Evolutionary conservation across 108 stramenopile species (phyloP), one percentile per base, ranked within the genome.

Genomic region (Cylindrotheca fusiformis): DNA sequence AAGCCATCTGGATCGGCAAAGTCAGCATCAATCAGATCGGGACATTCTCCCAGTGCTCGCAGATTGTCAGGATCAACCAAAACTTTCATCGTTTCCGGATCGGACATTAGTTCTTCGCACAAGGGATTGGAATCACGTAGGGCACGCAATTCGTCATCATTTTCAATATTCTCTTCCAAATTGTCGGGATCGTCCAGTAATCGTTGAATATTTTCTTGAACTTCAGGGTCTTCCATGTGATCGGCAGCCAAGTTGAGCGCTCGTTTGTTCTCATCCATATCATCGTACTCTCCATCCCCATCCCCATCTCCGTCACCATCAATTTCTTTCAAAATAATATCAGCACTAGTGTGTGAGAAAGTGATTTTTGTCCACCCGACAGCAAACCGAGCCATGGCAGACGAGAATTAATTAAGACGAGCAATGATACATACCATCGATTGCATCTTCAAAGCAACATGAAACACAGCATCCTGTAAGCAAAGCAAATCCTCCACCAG

Each of bases 221-320:
- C 72, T 52, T 78, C 75, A 29, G 81, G 81, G 46, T 78, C 75
- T 66, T 82, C 81, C 67, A 82, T 68, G 30, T 78, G 65, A 62
- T 82, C 81, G 0, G 81, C 81, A 0, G 81, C 81, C 23, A 19
- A 22, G 28, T 82, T 67, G 32, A 82, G 50, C 6, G 71, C 72
- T 17, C 55, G 49, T 23, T 60, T 58, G 20, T 36, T 48, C 2
- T 55, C 60, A 32, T 82, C 66, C 36, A 56, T 28, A 23, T 23
- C 33, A 0, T 33, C 67, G 8, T 58, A 59, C 22, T 60, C 67
- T 0, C 18, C 58, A 24, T 69, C 63, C 12, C 22, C 72, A 56
- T 68, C 54, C 0, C 17, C 0, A 54, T 50, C 61, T 0, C 19
- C 66, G 4, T 22, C n/a, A 29, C 19, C 27, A 0, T 66, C 76